phyloP scores from a whole-genome alignment of 148 eudicot genomes.

The Spergularia bocconei region DNA sequence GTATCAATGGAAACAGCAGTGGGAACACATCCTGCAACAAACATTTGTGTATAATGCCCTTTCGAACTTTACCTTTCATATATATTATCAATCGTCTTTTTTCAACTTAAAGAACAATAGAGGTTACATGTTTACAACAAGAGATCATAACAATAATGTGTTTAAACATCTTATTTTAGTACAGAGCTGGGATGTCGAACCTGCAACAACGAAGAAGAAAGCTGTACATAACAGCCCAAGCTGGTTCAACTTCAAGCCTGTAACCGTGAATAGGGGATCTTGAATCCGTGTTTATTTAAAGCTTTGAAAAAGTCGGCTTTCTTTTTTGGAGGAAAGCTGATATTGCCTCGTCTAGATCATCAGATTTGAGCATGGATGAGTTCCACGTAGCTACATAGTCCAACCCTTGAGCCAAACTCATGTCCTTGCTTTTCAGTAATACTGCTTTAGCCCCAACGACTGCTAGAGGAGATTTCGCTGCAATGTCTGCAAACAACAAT shows the following conservation, averaged over 20 bases:
- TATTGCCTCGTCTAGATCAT: conserved; percentile 59
- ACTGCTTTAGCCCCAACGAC: conserved; percentile 80
- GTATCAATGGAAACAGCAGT: too few relatives aligned
- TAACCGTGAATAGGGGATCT: neutral
- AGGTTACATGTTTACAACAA: too few relatives aligned
- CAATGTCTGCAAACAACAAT: conserved; percentile 53
- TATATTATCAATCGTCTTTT: too few relatives aligned
- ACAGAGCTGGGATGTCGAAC: neutral
- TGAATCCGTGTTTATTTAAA: conserved; percentile 30
- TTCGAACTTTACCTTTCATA: too few relatives aligned
- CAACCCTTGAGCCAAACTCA: conserved; percentile 74
- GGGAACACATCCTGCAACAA: too few relatives aligned
- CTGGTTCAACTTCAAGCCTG: neutral
- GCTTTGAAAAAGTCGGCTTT: conserved; percentile 71
- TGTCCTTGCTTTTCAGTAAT: conserved; percentile 55
- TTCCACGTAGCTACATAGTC: conserved; percentile 98
- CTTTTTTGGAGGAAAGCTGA: conserved; percentile 58
- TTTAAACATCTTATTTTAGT: neutral
- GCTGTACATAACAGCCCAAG: neutral
- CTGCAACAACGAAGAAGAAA: neutral
- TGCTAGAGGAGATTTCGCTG: conserved; percentile 85
- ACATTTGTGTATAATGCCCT: too few relatives aligned
- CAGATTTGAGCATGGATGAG: conserved; percentile 72
- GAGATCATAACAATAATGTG: too few relatives aligned
- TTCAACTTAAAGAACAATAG: too few relatives aligned